Conservation (phyloP, 2,329 filamentous ascomycete species). For the Neonectria magnoliae region DNA sequence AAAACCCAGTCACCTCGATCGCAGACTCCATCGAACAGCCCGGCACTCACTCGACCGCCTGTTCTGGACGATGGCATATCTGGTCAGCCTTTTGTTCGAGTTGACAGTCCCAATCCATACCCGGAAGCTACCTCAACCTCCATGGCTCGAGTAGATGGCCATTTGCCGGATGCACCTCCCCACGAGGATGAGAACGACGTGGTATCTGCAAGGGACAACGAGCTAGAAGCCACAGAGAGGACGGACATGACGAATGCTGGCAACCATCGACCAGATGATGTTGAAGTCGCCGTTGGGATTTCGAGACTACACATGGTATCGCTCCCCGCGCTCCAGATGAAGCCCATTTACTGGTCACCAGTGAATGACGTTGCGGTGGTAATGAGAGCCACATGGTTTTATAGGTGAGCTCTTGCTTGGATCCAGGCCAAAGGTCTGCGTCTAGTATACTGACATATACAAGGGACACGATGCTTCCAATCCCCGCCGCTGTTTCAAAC, state of each 20-base stretch:
- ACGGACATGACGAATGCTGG: slow-evolving; percentile 12
- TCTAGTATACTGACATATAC: slow-evolving; percentile 27
- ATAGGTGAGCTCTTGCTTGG: slow-evolving; percentile 62
- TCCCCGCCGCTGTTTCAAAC: slow-evolving; percentile 87
- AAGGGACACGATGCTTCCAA: slow-evolving; percentile 86
- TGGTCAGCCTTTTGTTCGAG: slow-evolving; percentile 63
- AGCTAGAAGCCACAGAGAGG: slow-evolving; percentile 16
- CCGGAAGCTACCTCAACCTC: slow-evolving; percentile 29
- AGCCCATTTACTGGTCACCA: slow-evolving; percentile 97
- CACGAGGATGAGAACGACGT: slow-evolving; percentile 14
- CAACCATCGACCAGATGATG: slow-evolving; percentile 42
- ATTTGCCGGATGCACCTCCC: slow-evolving; percentile 14
- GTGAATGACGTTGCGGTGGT: slow-evolving; percentile 89
- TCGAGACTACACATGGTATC: slow-evolving; percentile 91
- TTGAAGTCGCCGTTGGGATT: slow-evolving; percentile 83
- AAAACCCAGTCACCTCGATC: slow-evolving; percentile 33
- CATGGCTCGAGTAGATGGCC: slow-evolving; percentile 7
- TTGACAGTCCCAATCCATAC: slow-evolving; percentile 49
- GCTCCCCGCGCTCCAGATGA: slow-evolving; percentile 85
- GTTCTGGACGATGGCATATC: slow-evolving; percentile 61
- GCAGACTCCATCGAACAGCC: slow-evolving; percentile 38
- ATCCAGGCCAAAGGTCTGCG: no score
- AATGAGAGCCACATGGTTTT: slow-evolving; percentile 94
- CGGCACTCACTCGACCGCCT: slow-evolving; percentile 34
- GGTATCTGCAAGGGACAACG: slow-evolving; percentile 16